Percentiles rank a stretch among this genome's conserved stretches.
Conservation (phyloP, 208 protist genomes). For the Blastocrithidia nonstop region DNA sequence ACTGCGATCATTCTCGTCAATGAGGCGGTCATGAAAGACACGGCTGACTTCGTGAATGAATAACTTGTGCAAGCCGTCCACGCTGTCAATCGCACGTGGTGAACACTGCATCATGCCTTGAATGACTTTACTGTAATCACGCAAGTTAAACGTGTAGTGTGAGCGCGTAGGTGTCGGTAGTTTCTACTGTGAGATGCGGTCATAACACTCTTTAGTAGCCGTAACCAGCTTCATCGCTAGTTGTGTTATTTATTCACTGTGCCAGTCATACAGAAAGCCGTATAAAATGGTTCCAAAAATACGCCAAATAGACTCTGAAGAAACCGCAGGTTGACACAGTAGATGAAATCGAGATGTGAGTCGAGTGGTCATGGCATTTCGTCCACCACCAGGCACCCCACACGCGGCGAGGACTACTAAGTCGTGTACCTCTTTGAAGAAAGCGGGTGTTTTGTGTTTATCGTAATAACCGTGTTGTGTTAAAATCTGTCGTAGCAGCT, state of each 20-base stretch:
- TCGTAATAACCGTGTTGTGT: conserved; percentile 88
- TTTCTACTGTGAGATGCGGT: conserved; percentile 86
- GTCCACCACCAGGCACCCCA: conserved; percentile 91
- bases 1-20: conserved; percentile 76
- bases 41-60: conserved; percentile 93
- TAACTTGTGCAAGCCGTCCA: conserved; percentile 48
- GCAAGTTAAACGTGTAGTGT: conserved; percentile 99
- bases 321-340: conserved; percentile 87
- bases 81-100: conserved; percentile 27
- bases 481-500: conserved; percentile 91
- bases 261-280: conserved; percentile 72
- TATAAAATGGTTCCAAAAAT: conserved; percentile 95
- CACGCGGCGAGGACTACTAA: conserved; percentile 82
- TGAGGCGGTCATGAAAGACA: conserved; percentile 94
- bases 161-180: conserved; percentile 94
- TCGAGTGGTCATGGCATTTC: conserved; percentile 85
- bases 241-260: conserved; percentile 17
- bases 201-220: conserved; percentile 90
- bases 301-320: conserved; percentile 57
- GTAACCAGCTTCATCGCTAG: conserved; percentile 71
- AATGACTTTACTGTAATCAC: conserved; percentile 94
- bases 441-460: conserved; percentile 83
- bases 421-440: conserved; percentile 87
- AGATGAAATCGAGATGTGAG: conserved; percentile 89
- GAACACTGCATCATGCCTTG: conserved; percentile 91